Evolutionary conservation across 176 grass and related monocot species (phyloP), one percentile per base, ranked within the genome.

Genomic region (Rhynchospora tenuis): DNA sequence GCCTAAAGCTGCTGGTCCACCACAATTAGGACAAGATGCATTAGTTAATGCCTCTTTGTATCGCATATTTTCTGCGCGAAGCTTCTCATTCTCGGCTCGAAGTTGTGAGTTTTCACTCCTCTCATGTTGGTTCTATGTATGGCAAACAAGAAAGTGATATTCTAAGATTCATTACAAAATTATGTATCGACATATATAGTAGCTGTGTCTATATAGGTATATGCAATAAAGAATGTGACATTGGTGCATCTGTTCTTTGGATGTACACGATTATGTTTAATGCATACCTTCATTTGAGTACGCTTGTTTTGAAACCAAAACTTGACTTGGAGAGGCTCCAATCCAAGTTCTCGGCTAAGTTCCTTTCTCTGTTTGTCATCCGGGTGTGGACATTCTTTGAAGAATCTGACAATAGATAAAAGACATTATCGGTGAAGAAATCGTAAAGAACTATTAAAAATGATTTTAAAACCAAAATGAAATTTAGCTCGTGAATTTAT

Each of bases 271-370:
- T 26, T 14, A 76, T 76, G 54, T 31, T 29, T 55, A 77, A 56
- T 83, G 28, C 68, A 86, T 75, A 87, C 94, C 94, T 97, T 97
- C 89, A 94, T 92, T 80, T 97, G 94, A 4, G 94, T 97, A 87
- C 94, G 94, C 91, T 97, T 94, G 82, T 97, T 97, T 81, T 97
- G 94, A 72, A 97, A 97, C 94, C 94, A 97, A 16, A 97, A 97
- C 84, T 97, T 97, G 69, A 97, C 80, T 48, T 97, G 94, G 54
- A 94, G 86, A 2, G 94, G 94, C 60, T 94, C 94, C 3, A 97
- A 83, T 6, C 74, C 82, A 0, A 97, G 94, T 82, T 97, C 91
- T 13, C 90, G 86, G 74, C 94, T 89, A 8, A 97, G 88, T 72
- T 97, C 94, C 86, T 97, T 97, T 61, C 94, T 68, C 67, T 97